Evolutionary conservation across 441 rosid genomes (phyloP).

Genomic region (Capsella rubella): DNA sequence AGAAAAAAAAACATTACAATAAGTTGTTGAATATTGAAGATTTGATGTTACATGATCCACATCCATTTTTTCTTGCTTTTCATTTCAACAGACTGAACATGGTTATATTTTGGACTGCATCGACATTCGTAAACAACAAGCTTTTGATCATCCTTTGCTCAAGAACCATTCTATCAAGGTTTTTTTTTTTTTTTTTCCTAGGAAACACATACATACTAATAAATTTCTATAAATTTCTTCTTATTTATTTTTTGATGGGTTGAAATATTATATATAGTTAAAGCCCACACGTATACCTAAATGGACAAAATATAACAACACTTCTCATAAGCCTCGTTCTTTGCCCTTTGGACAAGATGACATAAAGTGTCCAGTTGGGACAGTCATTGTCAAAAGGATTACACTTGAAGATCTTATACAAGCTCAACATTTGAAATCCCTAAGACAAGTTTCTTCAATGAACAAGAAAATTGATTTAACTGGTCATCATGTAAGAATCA

Average conservation of each 20-base stretch:
- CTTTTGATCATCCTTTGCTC: constrained; percentile 41
- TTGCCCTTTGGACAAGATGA: constrained; percentile 18
- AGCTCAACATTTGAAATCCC: constrained; percentile 13
- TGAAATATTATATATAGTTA: constrained; percentile 26
- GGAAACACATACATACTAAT: neutral
- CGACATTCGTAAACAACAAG: neutral
- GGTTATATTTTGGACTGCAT: neutral
- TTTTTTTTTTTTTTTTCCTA: neutral
- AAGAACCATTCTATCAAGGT: neutral
- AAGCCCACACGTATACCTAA: constrained; percentile 39
- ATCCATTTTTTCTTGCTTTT: neutral
- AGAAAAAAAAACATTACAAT: too few relatives aligned
- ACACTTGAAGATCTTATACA: constrained; percentile 32
- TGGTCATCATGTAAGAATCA: constrained; percentile 28
- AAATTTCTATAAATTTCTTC: neutral
- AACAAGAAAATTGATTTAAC: constrained; percentile 8
- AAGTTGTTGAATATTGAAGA: neutral
- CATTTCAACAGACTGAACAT: neutral
- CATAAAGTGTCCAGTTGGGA: constrained; percentile 37
- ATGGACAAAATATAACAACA: constrained; percentile 22
- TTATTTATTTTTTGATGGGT: neutral
- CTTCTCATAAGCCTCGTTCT: neutral
- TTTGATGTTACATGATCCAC: too few relatives aligned
- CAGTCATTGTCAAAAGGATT: constrained; percentile 26
- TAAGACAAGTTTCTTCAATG: constrained; percentile 8